phyloP scores from a whole-genome alignment of 768 basidiomycete genomes.

The Mycena albidolilacea region DNA sequence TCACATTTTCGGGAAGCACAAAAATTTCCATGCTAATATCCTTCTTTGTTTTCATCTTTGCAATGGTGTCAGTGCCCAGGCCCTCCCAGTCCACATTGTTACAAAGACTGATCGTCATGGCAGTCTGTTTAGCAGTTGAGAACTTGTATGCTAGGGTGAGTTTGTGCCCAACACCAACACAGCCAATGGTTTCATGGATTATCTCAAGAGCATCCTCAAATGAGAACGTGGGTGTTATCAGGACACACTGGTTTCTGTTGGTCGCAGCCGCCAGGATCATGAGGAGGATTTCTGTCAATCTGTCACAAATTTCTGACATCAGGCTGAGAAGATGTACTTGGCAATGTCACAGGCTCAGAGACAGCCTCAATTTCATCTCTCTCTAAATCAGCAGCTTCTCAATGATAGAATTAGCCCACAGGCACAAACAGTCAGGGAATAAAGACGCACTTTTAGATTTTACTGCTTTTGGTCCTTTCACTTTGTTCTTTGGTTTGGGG shows the following conservation, averaged over 20 bases:
- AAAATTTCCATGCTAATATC: background rate
- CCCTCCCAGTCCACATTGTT: background rate
- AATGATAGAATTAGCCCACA: background rate
- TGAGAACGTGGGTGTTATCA: background rate
- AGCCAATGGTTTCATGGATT: no score
- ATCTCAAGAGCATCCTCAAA: no score
- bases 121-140: no score
- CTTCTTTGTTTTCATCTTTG: constrained; percentile 1
- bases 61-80: background rate
- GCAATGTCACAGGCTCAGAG: background rate
- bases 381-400: background rate
- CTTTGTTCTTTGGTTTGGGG: no score
- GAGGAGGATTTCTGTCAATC: background rate
- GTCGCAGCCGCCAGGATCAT: background rate
- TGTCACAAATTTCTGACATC: background rate
- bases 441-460: background rate
- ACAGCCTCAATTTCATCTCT: background rate
- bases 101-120: background rate
- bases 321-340: background rate
- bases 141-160: no score
- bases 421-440: no score
- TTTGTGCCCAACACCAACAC: no score
- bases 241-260: background rate
- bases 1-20: constrained; percentile 20
- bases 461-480: no score